A percentile compares a stretch with the other conserved stretches of the same genome.
Evolutionary conservation across 2,329 filamentous ascomycete genomes (phyloP).

Genomic region (Penicillium sp.): DNA sequence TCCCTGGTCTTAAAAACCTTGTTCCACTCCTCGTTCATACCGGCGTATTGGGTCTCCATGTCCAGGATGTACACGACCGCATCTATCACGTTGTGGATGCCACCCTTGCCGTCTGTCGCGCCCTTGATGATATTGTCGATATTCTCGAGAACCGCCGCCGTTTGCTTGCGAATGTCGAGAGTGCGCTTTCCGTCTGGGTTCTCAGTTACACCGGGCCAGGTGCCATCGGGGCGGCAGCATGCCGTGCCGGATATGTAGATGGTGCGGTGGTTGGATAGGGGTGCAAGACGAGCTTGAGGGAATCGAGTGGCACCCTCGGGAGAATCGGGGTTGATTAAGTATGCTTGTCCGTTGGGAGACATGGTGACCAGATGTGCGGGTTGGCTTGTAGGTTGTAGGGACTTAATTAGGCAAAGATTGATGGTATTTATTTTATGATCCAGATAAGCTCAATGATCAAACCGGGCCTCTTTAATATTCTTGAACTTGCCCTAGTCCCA

Average conservation of each 20-base stretch:
- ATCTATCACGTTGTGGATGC: constrained; percentile 33
- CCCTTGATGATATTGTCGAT: constrained; percentile 43
- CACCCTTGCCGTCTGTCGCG: constrained; percentile 38
- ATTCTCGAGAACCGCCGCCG: constrained; percentile 40
- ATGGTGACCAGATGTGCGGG: constrained; percentile 15
- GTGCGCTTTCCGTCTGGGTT: constrained; percentile 38
- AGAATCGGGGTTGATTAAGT: constrained; percentile 34
- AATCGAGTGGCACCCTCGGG: constrained; percentile 31
- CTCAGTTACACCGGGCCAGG: constrained; percentile 38
- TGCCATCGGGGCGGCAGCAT: constrained; percentile 36
- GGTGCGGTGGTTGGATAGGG: constrained; percentile 34
- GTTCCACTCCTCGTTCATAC: constrained; percentile 52
- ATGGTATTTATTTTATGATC: neutral
- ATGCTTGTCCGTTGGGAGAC: constrained; percentile 38
- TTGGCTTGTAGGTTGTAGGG: neutral
- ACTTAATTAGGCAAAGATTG: neutral
- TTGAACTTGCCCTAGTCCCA: neutral
- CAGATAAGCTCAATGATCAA: neutral
- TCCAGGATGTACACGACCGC: constrained; percentile 45
- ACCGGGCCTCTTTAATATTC: neutral
- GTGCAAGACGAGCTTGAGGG: constrained; percentile 40
- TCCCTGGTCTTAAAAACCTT: constrained; percentile 42
- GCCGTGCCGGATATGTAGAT: constrained; percentile 46
- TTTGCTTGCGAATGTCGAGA: constrained; percentile 41
- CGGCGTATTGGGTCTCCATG: constrained; percentile 45